phyloP scores from a whole-genome alignment of 441 rosid genomes.

The Populus tomentosa region DNA sequence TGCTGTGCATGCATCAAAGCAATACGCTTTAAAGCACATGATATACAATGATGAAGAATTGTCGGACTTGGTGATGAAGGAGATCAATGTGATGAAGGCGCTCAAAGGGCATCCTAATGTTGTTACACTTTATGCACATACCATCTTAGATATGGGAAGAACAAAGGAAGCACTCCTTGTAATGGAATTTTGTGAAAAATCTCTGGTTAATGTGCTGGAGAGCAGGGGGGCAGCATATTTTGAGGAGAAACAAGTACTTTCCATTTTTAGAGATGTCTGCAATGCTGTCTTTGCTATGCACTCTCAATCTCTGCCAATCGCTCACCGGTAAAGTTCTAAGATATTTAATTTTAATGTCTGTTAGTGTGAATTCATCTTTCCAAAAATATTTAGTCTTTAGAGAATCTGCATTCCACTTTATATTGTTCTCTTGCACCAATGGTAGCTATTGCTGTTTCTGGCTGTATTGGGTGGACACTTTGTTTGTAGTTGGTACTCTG shows the following conservation, averaged over 20 bases:
- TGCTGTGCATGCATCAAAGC: constrained; percentile 56
- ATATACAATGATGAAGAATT: constrained; percentile 85
- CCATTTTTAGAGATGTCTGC: constrained; percentile 77
- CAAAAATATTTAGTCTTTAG: neutral
- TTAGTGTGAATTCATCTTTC: neutral
- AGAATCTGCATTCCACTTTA: neutral
- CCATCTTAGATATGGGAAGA: constrained; percentile 81
- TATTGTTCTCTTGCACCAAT: neutral
- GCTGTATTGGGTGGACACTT: neutral
- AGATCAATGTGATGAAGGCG: constrained; percentile 75
- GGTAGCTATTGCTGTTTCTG: neutral
- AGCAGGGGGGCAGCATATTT: constrained; percentile 76
- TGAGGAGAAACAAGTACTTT: constrained; percentile 77
- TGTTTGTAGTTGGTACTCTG: neutral
- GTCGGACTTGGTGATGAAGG: constrained; percentile 63
- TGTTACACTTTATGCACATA: constrained; percentile 60
- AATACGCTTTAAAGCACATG: constrained; percentile 90
- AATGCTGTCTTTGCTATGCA: constrained; percentile 99
- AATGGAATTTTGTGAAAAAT: constrained; percentile 88
- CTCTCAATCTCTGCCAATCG: constrained; percentile 77
- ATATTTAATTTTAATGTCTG: neutral
- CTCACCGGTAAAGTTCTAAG: constrained; percentile 60
- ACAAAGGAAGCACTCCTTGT: constrained; percentile 84
- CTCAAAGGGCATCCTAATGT: constrained; percentile 88
- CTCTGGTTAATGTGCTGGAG: constrained; percentile 77